phyloP scores from a whole-genome alignment of 164 flowering plant genomes.

The Vitis cinerea region DNA sequence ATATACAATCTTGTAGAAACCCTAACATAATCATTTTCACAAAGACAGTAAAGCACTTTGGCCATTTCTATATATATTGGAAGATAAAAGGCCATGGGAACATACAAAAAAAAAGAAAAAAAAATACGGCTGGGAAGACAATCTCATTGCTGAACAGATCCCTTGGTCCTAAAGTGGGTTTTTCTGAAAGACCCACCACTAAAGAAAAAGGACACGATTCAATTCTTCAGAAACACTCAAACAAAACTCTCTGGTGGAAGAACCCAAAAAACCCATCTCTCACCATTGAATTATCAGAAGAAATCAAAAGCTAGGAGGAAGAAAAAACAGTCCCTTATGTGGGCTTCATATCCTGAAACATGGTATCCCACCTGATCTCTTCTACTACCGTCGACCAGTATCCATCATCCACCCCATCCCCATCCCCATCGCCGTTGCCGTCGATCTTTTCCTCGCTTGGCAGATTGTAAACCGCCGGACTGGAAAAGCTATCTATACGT shows the following conservation, averaged over 20 bases:
- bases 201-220: not conserved
- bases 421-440: constrained; percentile 13
- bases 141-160: constrained; percentile 22
- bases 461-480: constrained; percentile 34
- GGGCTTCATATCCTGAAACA: constrained; percentile 70
- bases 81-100: constrained; percentile 5
- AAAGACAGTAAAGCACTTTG: not conserved
- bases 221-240: constrained; percentile 16
- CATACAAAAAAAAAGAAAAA: not conserved
- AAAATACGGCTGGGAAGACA: constrained; percentile 11
- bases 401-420: constrained; percentile 34
- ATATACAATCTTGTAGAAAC: too few relatives aligned
- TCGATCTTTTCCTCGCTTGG: constrained; percentile 21
- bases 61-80: constrained; percentile 1
- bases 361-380: constrained; percentile 63
- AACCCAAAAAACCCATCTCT: constrained; percentile 32
- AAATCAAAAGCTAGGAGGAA: constrained; percentile 2
- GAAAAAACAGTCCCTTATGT: constrained; percentile 31
- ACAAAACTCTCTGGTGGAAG: constrained; percentile 32
- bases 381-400: constrained; percentile 40
- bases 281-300: constrained; percentile 27
- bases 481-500: constrained; percentile 34
- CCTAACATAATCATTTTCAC: not conserved
- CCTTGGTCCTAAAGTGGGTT: constrained; percentile 14
- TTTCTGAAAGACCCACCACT: constrained; percentile 33